phyloP scores from a whole-genome alignment of 495 filamentous ascomycete genomes.

The Penicillium goetzii region DNA sequence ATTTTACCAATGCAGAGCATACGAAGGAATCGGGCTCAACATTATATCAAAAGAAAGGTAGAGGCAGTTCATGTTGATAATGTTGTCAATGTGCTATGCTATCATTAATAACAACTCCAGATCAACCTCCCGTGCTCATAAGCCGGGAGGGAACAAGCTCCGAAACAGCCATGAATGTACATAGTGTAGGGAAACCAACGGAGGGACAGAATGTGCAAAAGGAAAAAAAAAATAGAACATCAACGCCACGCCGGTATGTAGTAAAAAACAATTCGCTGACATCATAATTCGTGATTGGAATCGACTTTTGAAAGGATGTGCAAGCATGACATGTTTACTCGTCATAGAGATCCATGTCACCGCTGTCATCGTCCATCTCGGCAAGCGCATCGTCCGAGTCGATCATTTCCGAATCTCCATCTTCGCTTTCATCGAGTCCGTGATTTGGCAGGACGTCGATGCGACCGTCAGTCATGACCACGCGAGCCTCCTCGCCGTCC shows the following conservation, averaged over 20 bases:
- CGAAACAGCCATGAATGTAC: neutral
- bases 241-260: conserved; percentile 13
- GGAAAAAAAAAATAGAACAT: neutral
- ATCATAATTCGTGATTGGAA: neutral
- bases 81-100: neutral
- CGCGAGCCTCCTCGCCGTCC: conserved; percentile 81
- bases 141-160: neutral
- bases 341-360: conserved; percentile 80
- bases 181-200: neutral
- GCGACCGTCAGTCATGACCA: conserved; percentile 76
- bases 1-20: too few species aligned
- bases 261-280: neutral
- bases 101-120: conserved; percentile 4
- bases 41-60: neutral
- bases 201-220: neutral
- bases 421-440: conserved; percentile 55
- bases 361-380: conserved; percentile 61
- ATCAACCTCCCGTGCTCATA: neutral
- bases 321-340: conserved; percentile 44
- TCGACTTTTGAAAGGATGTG: neutral
- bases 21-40: too few species aligned
- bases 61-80: neutral
- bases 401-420: conserved; percentile 66
- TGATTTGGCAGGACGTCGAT: conserved; percentile 86
- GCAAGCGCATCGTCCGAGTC: conserved; percentile 72